Evolutionary conservation across 345 rosid species (phyloP), one percentile per base, ranked within the genome.

Genomic region (Bruguiera parviflora): DNA sequence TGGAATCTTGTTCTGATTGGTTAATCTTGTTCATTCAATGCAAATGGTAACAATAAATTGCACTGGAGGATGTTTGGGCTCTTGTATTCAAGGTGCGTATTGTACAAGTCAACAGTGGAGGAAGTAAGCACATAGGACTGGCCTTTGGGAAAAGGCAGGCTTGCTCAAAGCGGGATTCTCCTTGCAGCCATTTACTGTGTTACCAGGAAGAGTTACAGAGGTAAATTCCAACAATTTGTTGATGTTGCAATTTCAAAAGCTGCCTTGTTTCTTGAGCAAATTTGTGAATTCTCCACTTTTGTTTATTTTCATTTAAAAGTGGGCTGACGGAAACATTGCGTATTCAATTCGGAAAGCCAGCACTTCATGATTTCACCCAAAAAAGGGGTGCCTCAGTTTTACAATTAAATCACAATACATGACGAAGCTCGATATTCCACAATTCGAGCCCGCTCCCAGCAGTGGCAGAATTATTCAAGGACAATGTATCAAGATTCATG

Each of bases 41-140:
- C n/a, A 25, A 11, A 28, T 22, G 31, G 8, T 29, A 21, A 64
- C 10, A 25, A 21, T 20, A 21, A 21, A 13, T 15, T 51, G 62
- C 19, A 22, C 52, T 62, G 66, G 58, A 89, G 94, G 86, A 82
- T 80, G 90, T 86, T 70, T 37, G 76, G 76, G 51, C 75, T 84
- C 28, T 79, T 89, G 84, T 77, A 71, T 63, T 92, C 94, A 3
- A 77, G 78, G 63, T 95, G 99, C 70, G 65, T 79, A 6, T 63
- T 95, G 77, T 90, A 85, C 61, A 90, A 86, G 69, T 92, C 98
- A 2, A 61, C 69, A 22, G 53, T 61, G 11, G 99, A 90, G 80
- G 99, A 92, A 68, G 92, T 92, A 31, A 85, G 85, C 75, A 73
- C 88, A 43, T 90, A 97, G 98, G 98, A 92, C 27, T 95, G 99